These are phyloP conservation scores for Albugo laibachii DNA, from an alignment of 352 stramenopile genomes.

Conservation along the genomic window DNA sequence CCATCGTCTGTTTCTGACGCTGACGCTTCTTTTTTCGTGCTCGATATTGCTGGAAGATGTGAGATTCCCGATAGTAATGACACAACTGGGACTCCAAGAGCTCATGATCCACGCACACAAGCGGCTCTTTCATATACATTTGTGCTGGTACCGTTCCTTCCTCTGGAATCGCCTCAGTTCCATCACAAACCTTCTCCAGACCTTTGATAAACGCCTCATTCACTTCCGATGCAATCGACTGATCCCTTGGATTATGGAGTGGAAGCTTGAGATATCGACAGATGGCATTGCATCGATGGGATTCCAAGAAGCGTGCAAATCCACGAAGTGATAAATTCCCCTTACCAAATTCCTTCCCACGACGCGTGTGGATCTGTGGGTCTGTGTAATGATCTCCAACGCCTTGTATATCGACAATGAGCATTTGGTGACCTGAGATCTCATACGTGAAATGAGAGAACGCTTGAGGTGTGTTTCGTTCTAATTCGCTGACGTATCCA, in stretches of 20 bases:
- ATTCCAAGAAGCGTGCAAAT: conserved; percentile 50
- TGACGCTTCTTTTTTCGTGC: conserved; percentile 15
- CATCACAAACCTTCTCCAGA: too few species aligned
- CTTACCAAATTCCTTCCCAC: conserved; percentile 70
- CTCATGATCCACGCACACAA: conserved; percentile 17
- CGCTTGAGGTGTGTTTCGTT: conserved; percentile 62
- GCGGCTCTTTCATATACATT: conserved; percentile 43
- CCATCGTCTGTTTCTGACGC: too few species aligned
- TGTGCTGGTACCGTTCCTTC: conserved; percentile 49
- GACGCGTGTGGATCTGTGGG: conserved; percentile 79
- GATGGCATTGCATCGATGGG: conserved; percentile 67
- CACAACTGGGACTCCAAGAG: conserved; percentile 40
- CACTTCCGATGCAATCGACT: conserved; percentile 5
- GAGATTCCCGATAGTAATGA: conserved; percentile 59
- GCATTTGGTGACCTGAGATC: conserved; percentile 70
- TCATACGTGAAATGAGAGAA: conserved; percentile 90
- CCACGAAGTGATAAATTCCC: conserved; percentile 46
- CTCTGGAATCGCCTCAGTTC: not conserved
- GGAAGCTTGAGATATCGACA: conserved; percentile 56
- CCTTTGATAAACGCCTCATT: conserved; percentile 8
- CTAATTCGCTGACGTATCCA: conserved; percentile 54
- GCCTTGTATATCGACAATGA: conserved; percentile 92
- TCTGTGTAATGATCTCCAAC: conserved; percentile 91
- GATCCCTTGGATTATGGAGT: conserved; percentile 45
- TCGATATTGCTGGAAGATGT: conserved; percentile 41